These are phyloP conservation scores for Nitzschia inconspicua DNA, from an alignment of 108 stramenopile species.

Conservation along the genomic window DNA sequence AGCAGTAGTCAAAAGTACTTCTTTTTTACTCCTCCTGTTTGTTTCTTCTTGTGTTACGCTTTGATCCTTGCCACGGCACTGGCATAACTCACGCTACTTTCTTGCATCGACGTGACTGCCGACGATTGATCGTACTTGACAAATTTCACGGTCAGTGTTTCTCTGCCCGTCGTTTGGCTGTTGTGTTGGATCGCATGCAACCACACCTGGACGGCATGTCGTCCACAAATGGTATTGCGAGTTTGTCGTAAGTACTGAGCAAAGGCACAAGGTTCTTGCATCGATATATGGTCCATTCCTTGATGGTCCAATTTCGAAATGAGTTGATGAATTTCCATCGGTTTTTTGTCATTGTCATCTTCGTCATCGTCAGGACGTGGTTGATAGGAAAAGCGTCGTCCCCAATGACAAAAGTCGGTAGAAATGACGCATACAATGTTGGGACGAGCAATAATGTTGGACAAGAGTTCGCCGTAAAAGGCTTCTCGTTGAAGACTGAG, in stretches of 20 bases:
- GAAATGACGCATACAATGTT: constrained; percentile 64
- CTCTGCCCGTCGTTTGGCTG: constrained; percentile 5
- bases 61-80: constrained; percentile 56
- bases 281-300: constrained; percentile 73
- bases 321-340: constrained; percentile 38
- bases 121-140: constrained; percentile 75
- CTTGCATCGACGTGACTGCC: constrained; percentile 43
- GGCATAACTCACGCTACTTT: constrained; percentile 86
- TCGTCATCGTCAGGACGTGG: constrained; percentile 12
- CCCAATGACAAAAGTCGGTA: constrained; percentile 85
- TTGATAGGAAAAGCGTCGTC: constrained; percentile 39
- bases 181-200: constrained; percentile 45
- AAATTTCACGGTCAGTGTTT: constrained; percentile 59
- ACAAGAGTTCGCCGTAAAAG: constrained; percentile 51
- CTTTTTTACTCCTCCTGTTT: no score
- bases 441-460: constrained; percentile 48
- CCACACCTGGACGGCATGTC: constrained; percentile 79
- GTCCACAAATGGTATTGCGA: constrained; percentile 82
- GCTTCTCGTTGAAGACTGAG: constrained; percentile 43
- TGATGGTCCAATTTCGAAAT: constrained; percentile 70
- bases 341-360: neutral
- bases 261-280: constrained; percentile 82
- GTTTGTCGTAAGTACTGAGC: constrained; percentile 73
- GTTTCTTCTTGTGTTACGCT: no score
- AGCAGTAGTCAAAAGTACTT: no score